phyloP scores from a whole-genome alignment of 1,139 yeast genomes.

The Zhuliangozyma blackwelliae region DNA sequence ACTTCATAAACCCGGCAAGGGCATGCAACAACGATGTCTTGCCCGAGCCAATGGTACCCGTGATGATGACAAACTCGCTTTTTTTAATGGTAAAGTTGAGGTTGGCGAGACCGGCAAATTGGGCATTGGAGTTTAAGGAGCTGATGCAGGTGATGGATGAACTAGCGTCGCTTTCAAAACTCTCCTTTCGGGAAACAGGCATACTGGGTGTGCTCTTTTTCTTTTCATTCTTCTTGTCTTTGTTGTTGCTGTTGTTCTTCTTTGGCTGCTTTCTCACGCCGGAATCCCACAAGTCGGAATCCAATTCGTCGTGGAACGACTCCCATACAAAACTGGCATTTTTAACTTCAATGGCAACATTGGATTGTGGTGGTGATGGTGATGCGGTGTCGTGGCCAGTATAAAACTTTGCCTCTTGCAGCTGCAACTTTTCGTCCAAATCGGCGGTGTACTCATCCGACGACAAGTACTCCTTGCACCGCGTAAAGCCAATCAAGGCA shows the following conservation, averaged over 20 bases:
- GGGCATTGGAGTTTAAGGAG: conserved; percentile 11
- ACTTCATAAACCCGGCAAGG: conserved; percentile 34
- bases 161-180: conserved; percentile 1
- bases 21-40: conserved; percentile 37
- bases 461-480: conserved; percentile 42
- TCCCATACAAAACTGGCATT: conserved; percentile 38
- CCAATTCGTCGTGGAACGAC: conserved; percentile 24
- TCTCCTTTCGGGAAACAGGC: too few species aligned
- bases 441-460: conserved; percentile 33
- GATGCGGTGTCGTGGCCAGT: conserved; percentile 12
- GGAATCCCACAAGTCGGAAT: conserved; percentile 23
- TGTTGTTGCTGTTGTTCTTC: conserved; percentile 11
- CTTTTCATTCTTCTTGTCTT: conserved; percentile 8
- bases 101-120: conserved; percentile 29
- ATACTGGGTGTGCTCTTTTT: not conserved
- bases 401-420: conserved; percentile 14
- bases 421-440: conserved; percentile 16
- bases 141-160: conserved; percentile 3
- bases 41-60: conserved; percentile 42
- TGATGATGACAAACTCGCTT: conserved; percentile 33
- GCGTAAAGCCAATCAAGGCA: conserved; percentile 47
- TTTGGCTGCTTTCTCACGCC: conserved; percentile 15
- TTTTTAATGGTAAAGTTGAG: conserved; percentile 24
- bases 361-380: too few species aligned
- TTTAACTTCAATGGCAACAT: conserved; percentile 21